Evolutionary conservation across 2,329 filamentous ascomycete species (phyloP).

Genomic region (Thermoascus crustaceus): DNA sequence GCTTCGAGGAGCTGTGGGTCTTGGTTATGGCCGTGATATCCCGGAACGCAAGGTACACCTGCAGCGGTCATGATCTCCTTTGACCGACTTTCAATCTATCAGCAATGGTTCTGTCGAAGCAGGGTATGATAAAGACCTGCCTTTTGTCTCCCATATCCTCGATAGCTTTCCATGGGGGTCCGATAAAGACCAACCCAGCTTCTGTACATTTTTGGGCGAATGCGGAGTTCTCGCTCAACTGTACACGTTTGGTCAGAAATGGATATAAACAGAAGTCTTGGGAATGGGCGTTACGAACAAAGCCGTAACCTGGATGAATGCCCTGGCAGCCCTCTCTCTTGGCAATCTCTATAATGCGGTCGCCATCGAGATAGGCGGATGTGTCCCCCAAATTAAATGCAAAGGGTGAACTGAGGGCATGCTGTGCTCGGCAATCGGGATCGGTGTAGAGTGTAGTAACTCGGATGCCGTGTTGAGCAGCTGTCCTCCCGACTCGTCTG

Average conservation of each 20-base stretch:
- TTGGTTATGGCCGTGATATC: slow-evolving; percentile 86
- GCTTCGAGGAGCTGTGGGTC: slow-evolving; percentile 52
- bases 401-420: slow-evolving; percentile 76
- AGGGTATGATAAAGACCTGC: slow-evolving; percentile 23
- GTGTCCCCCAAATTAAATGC: slow-evolving; percentile 76
- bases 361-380: slow-evolving; percentile 84
- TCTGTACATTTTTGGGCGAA: slow-evolving; percentile 85
- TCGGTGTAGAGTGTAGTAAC: slow-evolving; percentile 95
- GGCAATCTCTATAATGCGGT: slow-evolving; percentile 81
- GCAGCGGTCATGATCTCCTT: slow-evolving; percentile 96
- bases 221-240: slow-evolving; percentile 79
- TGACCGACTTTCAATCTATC: slow-evolving; percentile 47
- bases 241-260: slow-evolving; percentile 5
- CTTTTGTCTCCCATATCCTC: slow-evolving; percentile 88
- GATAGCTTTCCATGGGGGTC: slow-evolving; percentile 70
- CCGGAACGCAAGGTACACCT: slow-evolving; percentile 92
- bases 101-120: slow-evolving; percentile 2
- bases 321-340: slow-evolving; percentile 80
- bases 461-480: slow-evolving; percentile 76
- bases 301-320: slow-evolving; percentile 94
- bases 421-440: slow-evolving; percentile 77
- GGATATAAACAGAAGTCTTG: not conserved
- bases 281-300: slow-evolving; percentile 36
- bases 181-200: slow-evolving; percentile 89
- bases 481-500: slow-evolving; percentile 77